A percentile compares a stretch with the other conserved stretches of the same genome.
Conservation (phyloP, 1,284 basidiomycete genomes). For the Austroboletus rostrupii region DNA sequence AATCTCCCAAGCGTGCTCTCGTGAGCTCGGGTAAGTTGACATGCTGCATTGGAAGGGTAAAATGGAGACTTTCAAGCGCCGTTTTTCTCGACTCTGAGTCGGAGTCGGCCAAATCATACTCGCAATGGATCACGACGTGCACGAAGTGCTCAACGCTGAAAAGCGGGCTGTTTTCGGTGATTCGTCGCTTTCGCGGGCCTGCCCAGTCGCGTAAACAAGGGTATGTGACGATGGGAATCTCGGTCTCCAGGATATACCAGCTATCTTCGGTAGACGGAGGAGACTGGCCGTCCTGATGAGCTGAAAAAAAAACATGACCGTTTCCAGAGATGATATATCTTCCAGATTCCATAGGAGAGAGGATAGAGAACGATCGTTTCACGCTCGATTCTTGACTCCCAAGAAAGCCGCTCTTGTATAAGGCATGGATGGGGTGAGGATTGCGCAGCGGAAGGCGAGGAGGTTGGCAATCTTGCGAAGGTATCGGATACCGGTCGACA, state of each 20-base stretch:
- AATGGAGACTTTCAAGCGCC: constrained; percentile 35
- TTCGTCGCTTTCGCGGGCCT: constrained; percentile 40
- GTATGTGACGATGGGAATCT: constrained; percentile 43
- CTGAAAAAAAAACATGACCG: constrained; percentile 40
- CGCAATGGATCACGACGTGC: constrained; percentile 48
- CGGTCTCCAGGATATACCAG: constrained; percentile 64
- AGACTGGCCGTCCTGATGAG: not conserved
- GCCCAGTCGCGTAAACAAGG: constrained; percentile 40
- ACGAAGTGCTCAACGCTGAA: constrained; percentile 56
- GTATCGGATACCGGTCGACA: constrained; percentile 48
- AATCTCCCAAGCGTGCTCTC: constrained; percentile 23
- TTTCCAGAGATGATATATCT: constrained; percentile 43
- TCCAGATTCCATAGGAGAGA: constrained; percentile 43
- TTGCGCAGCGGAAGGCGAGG: constrained; percentile 53
- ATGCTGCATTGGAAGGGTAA: constrained; percentile 55
- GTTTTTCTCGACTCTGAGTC: constrained; percentile 31
- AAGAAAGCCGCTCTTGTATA: constrained; percentile 54
- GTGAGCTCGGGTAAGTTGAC: constrained; percentile 30
- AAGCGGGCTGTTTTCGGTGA: constrained; percentile 49
- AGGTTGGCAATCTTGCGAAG: constrained; percentile 53
- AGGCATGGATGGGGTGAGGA: constrained; percentile 46
- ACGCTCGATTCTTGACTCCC: constrained; percentile 23
- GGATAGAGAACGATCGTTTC: constrained; percentile 50
- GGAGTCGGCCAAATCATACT: constrained; percentile 42
- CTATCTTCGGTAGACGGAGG: constrained; percentile 19